Conservation (phyloP, 2,329 filamentous ascomycete genomes). For the Penicillium sp. region DNA sequence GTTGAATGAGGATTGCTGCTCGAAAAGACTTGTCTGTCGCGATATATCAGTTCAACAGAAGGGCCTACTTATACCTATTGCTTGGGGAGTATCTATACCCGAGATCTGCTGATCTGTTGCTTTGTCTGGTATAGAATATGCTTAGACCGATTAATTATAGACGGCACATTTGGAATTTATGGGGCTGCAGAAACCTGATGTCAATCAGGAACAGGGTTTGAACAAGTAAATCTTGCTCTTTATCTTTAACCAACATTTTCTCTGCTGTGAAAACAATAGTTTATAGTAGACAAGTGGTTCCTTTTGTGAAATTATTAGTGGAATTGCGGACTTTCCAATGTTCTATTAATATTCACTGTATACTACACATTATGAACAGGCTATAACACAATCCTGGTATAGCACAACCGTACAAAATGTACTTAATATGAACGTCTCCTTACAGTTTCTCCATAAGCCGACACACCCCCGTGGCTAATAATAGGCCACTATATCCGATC, state of each 20-base stretch:
- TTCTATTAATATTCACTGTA: too few species aligned
- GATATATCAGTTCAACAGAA: background rate
- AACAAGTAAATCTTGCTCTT: background rate
- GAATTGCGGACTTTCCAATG: too few species aligned
- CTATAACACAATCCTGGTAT: background rate
- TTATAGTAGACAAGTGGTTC: too few species aligned
- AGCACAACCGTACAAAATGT: background rate
- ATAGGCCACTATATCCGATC: background rate
- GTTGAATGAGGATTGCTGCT: background rate
- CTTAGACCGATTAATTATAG: slow-evolving; percentile 1
- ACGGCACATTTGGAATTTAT: background rate
- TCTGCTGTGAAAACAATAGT: background rate
- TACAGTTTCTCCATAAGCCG: background rate
- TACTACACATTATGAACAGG: background rate
- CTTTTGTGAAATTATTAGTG: background rate
- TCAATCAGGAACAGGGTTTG: background rate
- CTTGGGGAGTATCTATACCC: background rate
- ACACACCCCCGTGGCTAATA: background rate
- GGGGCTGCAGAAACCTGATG: background rate
- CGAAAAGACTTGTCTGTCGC: background rate
- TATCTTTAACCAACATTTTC: background rate
- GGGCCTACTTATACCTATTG: background rate
- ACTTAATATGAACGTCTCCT: background rate
- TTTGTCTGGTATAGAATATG: background rate
- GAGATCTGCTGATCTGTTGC: background rate